phyloP scores from a whole-genome alignment of 495 filamentous ascomycete species.

The Pseudomonodictys pantanalensis region DNA sequence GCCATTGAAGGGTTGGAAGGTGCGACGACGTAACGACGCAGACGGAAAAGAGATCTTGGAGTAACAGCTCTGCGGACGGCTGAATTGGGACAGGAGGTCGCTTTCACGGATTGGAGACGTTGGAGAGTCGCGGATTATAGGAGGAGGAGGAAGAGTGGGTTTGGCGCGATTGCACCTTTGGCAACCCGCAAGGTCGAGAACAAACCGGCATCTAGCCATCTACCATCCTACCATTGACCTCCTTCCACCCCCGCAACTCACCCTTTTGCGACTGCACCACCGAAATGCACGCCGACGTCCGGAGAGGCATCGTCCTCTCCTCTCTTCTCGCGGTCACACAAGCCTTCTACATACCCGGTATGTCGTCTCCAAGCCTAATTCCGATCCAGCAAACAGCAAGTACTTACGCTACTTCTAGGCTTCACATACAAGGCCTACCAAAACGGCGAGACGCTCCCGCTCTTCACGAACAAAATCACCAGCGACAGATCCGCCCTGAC shows the following conservation, averaged over 20 bases:
- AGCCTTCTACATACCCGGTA: constrained; percentile 34
- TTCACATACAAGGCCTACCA: constrained; percentile 72
- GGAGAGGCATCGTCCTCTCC: constrained; percentile 17
- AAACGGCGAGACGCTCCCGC: constrained; percentile 74
- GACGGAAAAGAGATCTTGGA: no score
- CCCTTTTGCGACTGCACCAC: background rate
- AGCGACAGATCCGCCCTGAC: constrained; percentile 89
- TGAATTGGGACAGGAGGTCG: no score
- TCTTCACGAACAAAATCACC: constrained; percentile 94
- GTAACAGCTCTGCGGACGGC: no score
- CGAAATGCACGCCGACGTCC: constrained; percentile 29
- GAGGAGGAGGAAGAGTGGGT: no score
- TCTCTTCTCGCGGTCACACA: constrained; percentile 15
- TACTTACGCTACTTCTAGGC: constrained; percentile 35
- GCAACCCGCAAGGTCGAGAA: no score
- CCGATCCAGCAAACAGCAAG: background rate
- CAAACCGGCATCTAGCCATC: no score
- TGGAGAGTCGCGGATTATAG: no score
- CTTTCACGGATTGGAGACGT: no score
- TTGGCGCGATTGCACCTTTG: no score
- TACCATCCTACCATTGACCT: background rate
- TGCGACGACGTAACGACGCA: no score
- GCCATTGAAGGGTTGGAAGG: no score
- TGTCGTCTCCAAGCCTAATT: background rate
- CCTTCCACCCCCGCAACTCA: no score